These are phyloP conservation scores for Parmelia sp. DNA, from an alignment of 495 filamentous ascomycete genomes.

Conservation along the genomic window DNA sequence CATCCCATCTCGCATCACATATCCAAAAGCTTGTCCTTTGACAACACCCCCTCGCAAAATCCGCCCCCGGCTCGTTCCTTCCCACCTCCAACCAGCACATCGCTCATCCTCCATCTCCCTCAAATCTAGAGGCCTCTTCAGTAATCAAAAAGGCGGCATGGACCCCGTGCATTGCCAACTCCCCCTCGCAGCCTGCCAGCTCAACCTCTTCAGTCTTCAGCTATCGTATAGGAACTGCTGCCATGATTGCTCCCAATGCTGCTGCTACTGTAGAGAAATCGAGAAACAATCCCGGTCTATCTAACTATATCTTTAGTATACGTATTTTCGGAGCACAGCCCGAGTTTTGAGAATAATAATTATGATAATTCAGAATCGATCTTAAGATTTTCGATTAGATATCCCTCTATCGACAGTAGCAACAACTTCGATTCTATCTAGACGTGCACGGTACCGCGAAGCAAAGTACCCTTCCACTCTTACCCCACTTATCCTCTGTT, in stretches of 20 bases:
- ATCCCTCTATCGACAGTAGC: neutral
- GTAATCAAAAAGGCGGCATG: no score
- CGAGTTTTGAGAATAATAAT: neutral
- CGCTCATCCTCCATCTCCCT: no score
- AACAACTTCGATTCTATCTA: neutral
- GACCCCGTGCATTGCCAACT: neutral
- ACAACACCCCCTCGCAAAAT: no score
- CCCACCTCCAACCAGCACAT: no score
- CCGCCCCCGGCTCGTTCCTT: no score
- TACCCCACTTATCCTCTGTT: no score
- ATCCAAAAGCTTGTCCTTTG: no score
- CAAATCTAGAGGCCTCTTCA: neutral
- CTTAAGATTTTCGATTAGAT: neutral
- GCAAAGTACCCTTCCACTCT: no score
- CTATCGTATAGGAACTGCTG: neutral
- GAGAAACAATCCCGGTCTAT: neutral
- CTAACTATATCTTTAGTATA: neutral
- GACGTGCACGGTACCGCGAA: no score
- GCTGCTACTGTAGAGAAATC: neutral
- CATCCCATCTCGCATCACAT: no score
- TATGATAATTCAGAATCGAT: neutral
- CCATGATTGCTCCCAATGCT: neutral
- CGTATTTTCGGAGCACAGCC: neutral
- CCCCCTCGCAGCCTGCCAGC: neutral
- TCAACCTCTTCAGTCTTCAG: neutral